Conservation (phyloP, 2,329 filamentous ascomycete species). For the Blastomyces percursus region DNA sequence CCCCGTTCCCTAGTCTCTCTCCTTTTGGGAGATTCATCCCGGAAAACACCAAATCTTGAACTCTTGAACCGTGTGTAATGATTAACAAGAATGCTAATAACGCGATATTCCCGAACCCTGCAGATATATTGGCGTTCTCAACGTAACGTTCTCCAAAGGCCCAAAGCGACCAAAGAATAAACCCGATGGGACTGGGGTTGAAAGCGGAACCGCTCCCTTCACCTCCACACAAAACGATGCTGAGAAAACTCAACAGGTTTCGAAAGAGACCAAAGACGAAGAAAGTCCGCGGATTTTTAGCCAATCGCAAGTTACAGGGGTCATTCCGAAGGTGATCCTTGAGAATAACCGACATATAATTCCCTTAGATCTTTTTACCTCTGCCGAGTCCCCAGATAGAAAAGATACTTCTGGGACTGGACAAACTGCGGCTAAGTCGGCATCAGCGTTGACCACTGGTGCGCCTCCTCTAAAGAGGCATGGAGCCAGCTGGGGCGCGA, state of each 20-base stretch:
- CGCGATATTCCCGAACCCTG: background rate
- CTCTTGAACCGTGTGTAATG: background rate
- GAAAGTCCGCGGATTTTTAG: constrained; percentile 45
- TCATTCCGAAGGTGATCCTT: constrained; percentile 81
- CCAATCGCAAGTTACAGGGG: constrained; percentile 64
- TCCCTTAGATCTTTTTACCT: constrained; percentile 67
- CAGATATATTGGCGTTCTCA: constrained; percentile 93
- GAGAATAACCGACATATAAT: constrained; percentile 92
- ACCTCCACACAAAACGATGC: background rate
- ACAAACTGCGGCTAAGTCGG: background rate
- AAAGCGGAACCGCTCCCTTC: constrained; percentile 1
- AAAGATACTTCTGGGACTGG: background rate
- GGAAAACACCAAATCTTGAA: background rate
- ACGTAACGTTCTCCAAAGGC: constrained; percentile 86
- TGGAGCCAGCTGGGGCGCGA: constrained; percentile 65
- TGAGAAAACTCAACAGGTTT: constrained; percentile 2
- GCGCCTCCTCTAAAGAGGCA: constrained; percentile 5
- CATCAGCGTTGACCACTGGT: background rate
- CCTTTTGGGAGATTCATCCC: background rate
- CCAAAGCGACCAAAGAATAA: constrained; percentile 48
- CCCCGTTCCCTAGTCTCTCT: constrained; percentile 6
- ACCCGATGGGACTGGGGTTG: constrained; percentile 21
- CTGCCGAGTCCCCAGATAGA: constrained; percentile 34
- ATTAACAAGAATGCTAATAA: background rate
- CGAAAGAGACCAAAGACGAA: background rate